A percentile compares a stretch with the other conserved stretches of the same genome.
phyloP scores from a whole-genome alignment of 31 red algal species.

The Odonthalia washingtoniensis region DNA sequence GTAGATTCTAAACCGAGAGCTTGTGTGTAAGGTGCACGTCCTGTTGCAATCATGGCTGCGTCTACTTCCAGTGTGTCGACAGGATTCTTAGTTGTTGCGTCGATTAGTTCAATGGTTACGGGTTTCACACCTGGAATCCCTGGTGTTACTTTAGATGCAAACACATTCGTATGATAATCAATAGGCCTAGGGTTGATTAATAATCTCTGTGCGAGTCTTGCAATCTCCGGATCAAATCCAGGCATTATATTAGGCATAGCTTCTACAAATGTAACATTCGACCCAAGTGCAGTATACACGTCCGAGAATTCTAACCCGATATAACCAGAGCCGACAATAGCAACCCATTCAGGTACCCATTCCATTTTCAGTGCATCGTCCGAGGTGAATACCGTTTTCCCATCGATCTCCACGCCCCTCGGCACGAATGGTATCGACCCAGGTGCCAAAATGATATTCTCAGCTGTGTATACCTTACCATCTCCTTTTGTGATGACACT shows the following conservation, averaged over 20 bases:
- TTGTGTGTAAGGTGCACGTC: slow-evolving; percentile 86
- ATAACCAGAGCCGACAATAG: slow-evolving; percentile 99
- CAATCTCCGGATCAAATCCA: slow-evolving; percentile 97
- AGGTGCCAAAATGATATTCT: slow-evolving; percentile 94
- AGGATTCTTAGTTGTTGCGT: slow-evolving; percentile 74
- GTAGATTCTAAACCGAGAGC: slow-evolving; percentile 82
- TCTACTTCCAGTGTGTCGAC: slow-evolving; percentile 86
- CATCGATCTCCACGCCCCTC: slow-evolving; percentile 81
- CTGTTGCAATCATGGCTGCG: slow-evolving; percentile 94
- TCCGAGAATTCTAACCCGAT: slow-evolving; percentile 98
- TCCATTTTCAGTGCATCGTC: slow-evolving; percentile 94
- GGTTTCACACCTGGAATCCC: slow-evolving; percentile 79
- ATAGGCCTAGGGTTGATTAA: slow-evolving; percentile 81
- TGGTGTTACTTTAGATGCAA: slow-evolving; percentile 93
- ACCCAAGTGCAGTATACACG: slow-evolving; percentile 93
- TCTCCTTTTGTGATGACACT: slow-evolving; percentile 48
- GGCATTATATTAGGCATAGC: slow-evolving; percentile 95
- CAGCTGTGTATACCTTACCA: slow-evolving; percentile 69
- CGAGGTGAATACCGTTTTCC: slow-evolving; percentile 89
- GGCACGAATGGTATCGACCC: slow-evolving; percentile 94
- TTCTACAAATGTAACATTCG: slow-evolving; percentile 98
- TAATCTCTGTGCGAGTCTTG: slow-evolving; percentile 80
- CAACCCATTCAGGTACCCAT: slow-evolving; percentile 96
- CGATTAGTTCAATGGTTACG: slow-evolving; percentile 86
- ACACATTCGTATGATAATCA: slow-evolving; percentile 91